Conservation (phyloP, 768 basidiomycete genomes). For the Russula sp. region DNA sequence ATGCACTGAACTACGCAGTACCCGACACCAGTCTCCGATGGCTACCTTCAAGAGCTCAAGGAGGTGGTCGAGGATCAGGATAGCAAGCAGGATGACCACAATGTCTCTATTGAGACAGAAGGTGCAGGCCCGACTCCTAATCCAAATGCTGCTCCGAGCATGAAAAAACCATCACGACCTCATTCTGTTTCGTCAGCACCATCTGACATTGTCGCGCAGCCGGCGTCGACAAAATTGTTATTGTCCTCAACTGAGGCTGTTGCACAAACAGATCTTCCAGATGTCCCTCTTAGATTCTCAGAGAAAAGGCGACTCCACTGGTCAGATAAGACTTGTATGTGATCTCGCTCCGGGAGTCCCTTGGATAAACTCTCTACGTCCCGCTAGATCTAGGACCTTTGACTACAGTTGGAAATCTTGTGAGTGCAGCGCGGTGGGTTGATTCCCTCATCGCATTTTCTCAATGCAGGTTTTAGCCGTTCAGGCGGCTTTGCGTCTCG, state of each 20-base stretch:
- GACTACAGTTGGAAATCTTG: conserved; percentile 93
- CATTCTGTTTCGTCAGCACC: conserved; percentile 16
- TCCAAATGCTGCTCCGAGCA: conserved; percentile 1
- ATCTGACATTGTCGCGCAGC: background rate
- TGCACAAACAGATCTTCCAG: conserved; percentile 48
- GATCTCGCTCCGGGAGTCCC: conserved; percentile 22
- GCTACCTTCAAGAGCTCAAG: conserved; percentile 51
- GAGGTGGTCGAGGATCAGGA: conserved; percentile 4
- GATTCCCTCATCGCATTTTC: background rate
- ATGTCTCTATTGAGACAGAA: conserved; percentile 14
- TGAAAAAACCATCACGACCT: conserved; percentile 13
- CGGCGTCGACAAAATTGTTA: conserved; percentile 19
- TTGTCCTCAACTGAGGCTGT: conserved; percentile 23
- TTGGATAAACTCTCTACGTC: conserved; percentile 25
- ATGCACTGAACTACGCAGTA: conserved; percentile 38
- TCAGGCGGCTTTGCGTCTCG: conserved; percentile 79
- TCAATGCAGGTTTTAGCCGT: conserved; percentile 53
- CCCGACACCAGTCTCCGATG: conserved; percentile 52
- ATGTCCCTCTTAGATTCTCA: conserved; percentile 57
- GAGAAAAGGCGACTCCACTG: conserved; percentile 90
- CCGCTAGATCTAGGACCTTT: conserved; percentile 62
- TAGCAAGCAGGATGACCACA: conserved; percentile 6
- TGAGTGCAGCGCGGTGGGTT: conserved; percentile 30
- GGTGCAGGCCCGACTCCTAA: conserved; percentile 4
- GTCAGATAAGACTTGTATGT: conserved; percentile 77